Conservation (phyloP, 192 early-diverging fungal species). For the Umbelopsis sp. region DNA sequence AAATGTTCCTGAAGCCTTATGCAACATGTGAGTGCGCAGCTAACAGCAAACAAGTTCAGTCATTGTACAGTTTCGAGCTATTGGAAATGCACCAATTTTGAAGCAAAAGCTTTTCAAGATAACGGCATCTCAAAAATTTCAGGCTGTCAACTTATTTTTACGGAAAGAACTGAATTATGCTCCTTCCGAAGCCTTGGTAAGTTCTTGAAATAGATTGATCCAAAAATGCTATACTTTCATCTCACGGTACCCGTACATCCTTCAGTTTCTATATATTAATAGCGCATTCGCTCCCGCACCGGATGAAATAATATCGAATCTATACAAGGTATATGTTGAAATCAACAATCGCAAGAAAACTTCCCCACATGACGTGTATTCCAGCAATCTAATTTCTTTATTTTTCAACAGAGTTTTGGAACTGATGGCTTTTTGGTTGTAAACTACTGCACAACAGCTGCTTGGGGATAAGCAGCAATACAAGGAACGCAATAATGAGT, state of each 20-base stretch:
- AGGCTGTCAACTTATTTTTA: slow-evolving; percentile 83
- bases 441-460: slow-evolving; percentile 90
- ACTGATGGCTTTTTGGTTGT: slow-evolving; percentile 82
- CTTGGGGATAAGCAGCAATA: slow-evolving; percentile 73
- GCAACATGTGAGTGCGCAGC: neutral
- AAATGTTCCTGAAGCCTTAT: neutral
- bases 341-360: too few relatives aligned
- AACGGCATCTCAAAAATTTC: slow-evolving; percentile 78
- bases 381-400: neutral
- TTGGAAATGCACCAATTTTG: slow-evolving; percentile 89
- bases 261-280: slow-evolving; percentile 89
- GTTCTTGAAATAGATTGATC: neutral
- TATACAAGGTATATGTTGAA: slow-evolving; percentile 65
- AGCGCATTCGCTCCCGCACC: slow-evolving; percentile 94
- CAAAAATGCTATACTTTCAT: neutral
- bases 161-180: slow-evolving; percentile 80
- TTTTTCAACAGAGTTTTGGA: slow-evolving; percentile 71
- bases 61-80: slow-evolving; percentile 82
- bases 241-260: neutral
- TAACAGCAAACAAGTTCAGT: slow-evolving; percentile 48
- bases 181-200: slow-evolving; percentile 72
- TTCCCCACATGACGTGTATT: too few relatives aligned
- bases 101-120: slow-evolving; percentile 89
- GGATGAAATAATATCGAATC: slow-evolving; percentile 82
- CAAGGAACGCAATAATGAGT: slow-evolving; percentile 6